Evolutionary conservation across 2,329 filamentous ascomycete genomes (phyloP).

Genomic region (Fusarium sp.): DNA sequence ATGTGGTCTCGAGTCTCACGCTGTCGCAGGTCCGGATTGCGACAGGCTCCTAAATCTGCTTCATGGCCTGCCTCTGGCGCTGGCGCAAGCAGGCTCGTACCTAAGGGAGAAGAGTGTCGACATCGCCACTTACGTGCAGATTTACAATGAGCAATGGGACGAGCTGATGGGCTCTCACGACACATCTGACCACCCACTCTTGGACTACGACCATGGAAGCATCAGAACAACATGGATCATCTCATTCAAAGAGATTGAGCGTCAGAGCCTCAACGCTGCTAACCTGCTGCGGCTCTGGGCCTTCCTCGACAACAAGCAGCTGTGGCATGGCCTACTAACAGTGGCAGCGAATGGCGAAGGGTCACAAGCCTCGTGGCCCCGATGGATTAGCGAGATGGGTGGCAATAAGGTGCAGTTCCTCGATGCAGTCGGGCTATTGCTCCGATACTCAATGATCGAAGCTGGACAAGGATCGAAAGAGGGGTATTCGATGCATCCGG

Average conservation of each 20-base stretch:
- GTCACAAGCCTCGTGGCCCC: conserved; percentile 2
- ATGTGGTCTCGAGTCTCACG: background rate
- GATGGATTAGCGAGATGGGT: background rate
- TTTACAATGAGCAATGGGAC: conserved; percentile 4
- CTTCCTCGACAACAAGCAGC: conserved; percentile 16
- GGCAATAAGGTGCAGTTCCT: background rate
- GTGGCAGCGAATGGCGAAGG: background rate
- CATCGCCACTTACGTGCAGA: no score
- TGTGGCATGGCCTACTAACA: conserved; percentile 12
- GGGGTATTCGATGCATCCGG: conserved; percentile 8
- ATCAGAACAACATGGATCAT: conserved; percentile 4
- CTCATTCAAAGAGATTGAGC: conserved; percentile 8
- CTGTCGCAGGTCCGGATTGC: conserved; percentile 1
- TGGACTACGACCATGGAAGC: conserved; percentile 11
- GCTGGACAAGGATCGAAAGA: conserved; percentile 1
- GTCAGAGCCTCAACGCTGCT: background rate
- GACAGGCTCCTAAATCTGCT: conserved; percentile 1
- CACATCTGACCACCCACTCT: no score
- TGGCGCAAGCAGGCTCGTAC: conserved; percentile 7
- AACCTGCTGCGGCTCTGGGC: conserved; percentile 15
- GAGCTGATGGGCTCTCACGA: no score
- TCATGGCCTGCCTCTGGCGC: background rate
- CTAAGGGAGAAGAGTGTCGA: conserved; percentile 1
- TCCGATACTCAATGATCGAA: conserved; percentile 14
- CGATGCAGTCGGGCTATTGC: conserved; percentile 1